These are phyloP conservation scores for Alternaria triticina DNA, from an alignment of 2,329 filamentous ascomycete genomes.

Conservation along the genomic window DNA sequence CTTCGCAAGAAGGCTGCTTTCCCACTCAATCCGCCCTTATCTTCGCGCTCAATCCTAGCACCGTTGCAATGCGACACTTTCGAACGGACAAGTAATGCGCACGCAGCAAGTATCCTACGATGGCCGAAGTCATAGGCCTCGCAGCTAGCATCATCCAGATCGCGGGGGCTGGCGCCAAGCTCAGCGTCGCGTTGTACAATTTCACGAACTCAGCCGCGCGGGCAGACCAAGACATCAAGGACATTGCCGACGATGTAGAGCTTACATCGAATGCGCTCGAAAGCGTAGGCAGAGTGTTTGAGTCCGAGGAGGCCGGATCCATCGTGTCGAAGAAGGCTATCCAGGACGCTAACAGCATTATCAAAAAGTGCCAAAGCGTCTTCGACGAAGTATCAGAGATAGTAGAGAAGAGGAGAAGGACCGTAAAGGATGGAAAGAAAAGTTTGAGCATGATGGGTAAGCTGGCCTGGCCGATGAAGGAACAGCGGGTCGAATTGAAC, in stretches of 20 bases:
- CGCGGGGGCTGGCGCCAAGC: conserved; percentile 28
- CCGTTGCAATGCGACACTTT: too few relatives aligned
- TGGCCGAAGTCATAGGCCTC: conserved; percentile 34
- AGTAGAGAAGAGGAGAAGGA: conserved; percentile 27
- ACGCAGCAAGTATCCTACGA: neutral
- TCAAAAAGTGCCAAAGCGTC: conserved; percentile 32
- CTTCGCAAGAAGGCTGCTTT: neutral
- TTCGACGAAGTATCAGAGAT: conserved; percentile 33
- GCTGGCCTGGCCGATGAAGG: conserved; percentile 33
- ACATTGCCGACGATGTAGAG: conserved; percentile 35
- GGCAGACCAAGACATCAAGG: conserved; percentile 30
- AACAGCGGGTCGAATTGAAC: conserved; percentile 32
- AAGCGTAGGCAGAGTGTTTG: conserved; percentile 29
- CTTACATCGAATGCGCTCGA: conserved; percentile 32
- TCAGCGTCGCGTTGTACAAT: conserved; percentile 33
- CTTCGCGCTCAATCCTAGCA: neutral
- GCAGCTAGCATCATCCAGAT: conserved; percentile 35
- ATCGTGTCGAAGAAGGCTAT: conserved; percentile 31
- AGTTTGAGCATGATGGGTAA: conserved; percentile 22
- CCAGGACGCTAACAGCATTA: conserved; percentile 28
- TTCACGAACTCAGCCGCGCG: conserved; percentile 25
- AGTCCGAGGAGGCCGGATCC: conserved; percentile 16
- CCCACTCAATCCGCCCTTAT: neutral
- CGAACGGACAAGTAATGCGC: neutral
- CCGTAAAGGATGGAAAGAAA: conserved; percentile 21